Evolutionary conservation across 2,329 filamentous ascomycete species (phyloP).

Genomic region (Fragosphaeria purpurea): DNA sequence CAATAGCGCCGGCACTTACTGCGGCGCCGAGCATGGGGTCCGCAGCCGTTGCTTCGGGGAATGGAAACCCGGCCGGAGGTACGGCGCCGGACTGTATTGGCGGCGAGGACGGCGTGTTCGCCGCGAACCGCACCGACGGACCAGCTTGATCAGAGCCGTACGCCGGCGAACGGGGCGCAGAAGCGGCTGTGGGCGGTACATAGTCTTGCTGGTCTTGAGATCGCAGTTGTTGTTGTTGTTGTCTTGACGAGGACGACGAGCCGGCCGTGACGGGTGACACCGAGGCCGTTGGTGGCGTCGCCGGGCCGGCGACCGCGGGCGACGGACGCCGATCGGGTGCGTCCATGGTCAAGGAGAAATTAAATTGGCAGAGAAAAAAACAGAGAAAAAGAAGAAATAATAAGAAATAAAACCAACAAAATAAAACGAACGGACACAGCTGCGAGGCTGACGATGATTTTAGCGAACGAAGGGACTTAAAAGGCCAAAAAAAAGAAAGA

Average conservation of each 20-base stretch:
- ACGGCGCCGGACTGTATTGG: too few relatives aligned
- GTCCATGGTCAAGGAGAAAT: not conserved
- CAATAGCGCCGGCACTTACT: not conserved
- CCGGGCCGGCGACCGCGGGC: constrained; percentile 2
- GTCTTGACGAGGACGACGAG: not conserved
- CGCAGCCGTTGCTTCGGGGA: too few relatives aligned
- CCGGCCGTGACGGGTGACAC: not conserved
- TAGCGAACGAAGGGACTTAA: not conserved
- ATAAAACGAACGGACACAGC: not conserved
- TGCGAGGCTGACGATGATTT: not conserved
- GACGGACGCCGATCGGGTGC: not conserved
- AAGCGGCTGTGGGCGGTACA: not conserved
- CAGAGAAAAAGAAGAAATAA: not conserved
- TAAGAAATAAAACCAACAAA: not conserved
- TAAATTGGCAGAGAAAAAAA: constrained; percentile 2
- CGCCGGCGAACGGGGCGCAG: not conserved
- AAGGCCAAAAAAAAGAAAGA: not conserved
- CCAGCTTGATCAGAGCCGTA: not conserved
- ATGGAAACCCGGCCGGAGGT: too few relatives aligned
- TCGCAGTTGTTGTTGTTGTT: not conserved
- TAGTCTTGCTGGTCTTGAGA: too few relatives aligned
- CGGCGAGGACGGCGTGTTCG: not conserved
- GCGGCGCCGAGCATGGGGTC: not conserved
- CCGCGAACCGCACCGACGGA: not conserved
- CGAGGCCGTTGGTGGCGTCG: not conserved